Conservation (phyloP, 805 yeast genomes). For the Kazachstania taianensis region DNA sequence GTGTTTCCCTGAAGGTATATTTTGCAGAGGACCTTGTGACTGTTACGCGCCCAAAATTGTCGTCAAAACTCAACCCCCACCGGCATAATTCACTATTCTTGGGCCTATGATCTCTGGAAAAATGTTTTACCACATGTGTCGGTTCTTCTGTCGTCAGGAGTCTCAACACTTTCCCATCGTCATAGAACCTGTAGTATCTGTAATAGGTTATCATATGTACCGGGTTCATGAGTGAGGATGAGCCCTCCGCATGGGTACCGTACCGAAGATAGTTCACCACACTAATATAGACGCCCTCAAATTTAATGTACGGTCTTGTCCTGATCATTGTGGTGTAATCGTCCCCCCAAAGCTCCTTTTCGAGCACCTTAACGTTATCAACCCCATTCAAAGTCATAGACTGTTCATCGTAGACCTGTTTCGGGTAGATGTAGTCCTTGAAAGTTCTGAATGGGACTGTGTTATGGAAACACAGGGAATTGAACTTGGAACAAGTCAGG, state of each 20-base stretch:
- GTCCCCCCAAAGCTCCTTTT: conserved; percentile 34
- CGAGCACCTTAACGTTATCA: conserved; percentile 26
- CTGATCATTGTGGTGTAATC: conserved; percentile 31
- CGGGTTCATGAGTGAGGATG: conserved; percentile 62
- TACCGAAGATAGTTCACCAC: conserved; percentile 76
- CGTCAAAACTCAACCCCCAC: conserved; percentile 50
- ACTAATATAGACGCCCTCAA: conserved; percentile 76
- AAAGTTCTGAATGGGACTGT: conserved; percentile 42
- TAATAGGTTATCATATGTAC: conserved; percentile 80
- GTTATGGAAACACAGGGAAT: conserved; percentile 47
- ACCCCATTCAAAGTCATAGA: conserved; percentile 31
- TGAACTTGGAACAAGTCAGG: conserved; percentile 46
- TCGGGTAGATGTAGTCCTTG: conserved; percentile 41
- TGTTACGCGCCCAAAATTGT: conserved; percentile 38
- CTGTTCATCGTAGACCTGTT: conserved; percentile 42
- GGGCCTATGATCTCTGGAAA: conserved; percentile 30
- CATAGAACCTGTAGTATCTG: conserved; percentile 71
- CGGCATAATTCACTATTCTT: conserved; percentile 38
- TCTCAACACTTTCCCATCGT: conserved; percentile 65
- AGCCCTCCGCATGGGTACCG: conserved; percentile 63
- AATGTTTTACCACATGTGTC: conserved; percentile 45
- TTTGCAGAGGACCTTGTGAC: conserved; percentile 49
- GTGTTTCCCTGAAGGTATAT: conserved; percentile 53
- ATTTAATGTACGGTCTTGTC: conserved; percentile 68
- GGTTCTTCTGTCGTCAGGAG: conserved; percentile 71